phyloP scores from a whole-genome alignment of 768 basidiomycete species.

The Agrocybe pediades region DNA sequence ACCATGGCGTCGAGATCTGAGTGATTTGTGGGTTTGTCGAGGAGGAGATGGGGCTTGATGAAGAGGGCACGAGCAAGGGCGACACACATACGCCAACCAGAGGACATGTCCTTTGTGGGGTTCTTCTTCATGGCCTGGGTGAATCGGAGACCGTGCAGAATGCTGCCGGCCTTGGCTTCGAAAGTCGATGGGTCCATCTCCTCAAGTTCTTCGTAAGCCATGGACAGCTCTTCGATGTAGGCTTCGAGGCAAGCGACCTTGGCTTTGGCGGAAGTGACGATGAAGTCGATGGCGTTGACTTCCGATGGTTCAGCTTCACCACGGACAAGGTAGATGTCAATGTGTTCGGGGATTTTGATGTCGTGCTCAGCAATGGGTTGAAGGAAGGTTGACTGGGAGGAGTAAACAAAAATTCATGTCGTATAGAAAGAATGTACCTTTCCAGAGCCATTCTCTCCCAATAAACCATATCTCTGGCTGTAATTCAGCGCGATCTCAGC shows the following conservation, averaged over 20 bases:
- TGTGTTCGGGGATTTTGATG: conserved; percentile 90
- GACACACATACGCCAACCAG: conserved; percentile 99
- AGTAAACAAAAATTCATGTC: conserved; percentile 27
- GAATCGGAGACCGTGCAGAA: conserved; percentile 98
- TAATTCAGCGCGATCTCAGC: conserved; percentile 83
- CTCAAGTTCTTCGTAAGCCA: conserved; percentile 96
- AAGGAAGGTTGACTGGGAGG: conserved; percentile 84
- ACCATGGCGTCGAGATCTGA: conserved; percentile 97
- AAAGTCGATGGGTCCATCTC: conserved; percentile 96
- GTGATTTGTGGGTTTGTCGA: conserved; percentile 94
- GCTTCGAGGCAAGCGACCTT: conserved; percentile 94
- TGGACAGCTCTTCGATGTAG: conserved; percentile 89
- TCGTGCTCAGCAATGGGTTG: conserved; percentile 96
- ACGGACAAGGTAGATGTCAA: conserved; percentile 96
- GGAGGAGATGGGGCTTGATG: conserved; percentile 92
- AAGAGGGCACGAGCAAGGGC: conserved; percentile 95
- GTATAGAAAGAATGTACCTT: conserved; percentile 59
- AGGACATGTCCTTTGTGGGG: conserved; percentile 98
- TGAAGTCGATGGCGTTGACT: conserved; percentile 96
- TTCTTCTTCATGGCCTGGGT: conserved; percentile 88
- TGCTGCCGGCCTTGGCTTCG: conserved; percentile 93
- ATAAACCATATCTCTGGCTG: conserved; percentile 90
- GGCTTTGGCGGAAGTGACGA: conserved; percentile 86
- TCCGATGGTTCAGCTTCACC: conserved; percentile 97
- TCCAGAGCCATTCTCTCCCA: conserved; percentile 98